A percentile compares a stretch with the other conserved stretches of the same genome.
These are phyloP conservation scores for Penicillium fimorum DNA, from an alignment of 495 filamentous ascomycete species.

Conservation along the genomic window DNA sequence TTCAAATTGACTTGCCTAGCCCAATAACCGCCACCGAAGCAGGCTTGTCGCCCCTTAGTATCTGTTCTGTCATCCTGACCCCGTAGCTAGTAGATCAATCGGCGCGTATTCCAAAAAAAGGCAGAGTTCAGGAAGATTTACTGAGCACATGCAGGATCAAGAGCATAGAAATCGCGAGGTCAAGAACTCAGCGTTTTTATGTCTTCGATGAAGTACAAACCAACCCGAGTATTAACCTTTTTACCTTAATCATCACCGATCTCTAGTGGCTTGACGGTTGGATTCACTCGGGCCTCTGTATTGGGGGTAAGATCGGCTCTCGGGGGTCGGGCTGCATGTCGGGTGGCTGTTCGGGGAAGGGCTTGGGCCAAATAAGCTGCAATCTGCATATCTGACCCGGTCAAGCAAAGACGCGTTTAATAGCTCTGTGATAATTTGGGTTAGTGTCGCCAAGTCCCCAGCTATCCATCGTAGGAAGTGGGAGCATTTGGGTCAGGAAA, in stretches of 20 bases:
- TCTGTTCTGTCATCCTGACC: neutral
- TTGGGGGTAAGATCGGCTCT: neutral
- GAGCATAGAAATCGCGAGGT: neutral
- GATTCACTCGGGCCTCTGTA: neutral
- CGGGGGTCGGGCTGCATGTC: constrained; percentile 2
- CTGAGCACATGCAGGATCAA: too few species aligned
- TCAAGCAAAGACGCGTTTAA: too few species aligned
- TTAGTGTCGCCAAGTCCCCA: too few species aligned
- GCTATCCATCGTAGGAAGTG: too few species aligned
- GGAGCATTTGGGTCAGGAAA: too few species aligned
- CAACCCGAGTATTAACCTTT: neutral
- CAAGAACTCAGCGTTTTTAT: neutral
- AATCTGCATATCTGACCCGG: too few species aligned
- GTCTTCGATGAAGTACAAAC: neutral
- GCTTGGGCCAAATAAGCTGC: neutral
- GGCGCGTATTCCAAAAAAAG: too few species aligned
- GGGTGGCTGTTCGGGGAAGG: neutral
- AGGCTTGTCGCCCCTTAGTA: neutral
- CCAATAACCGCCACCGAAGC: constrained; percentile 1
- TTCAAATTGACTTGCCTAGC: neutral
- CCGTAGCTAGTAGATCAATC: too few species aligned
- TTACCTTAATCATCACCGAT: neutral
- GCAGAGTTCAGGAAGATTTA: too few species aligned
- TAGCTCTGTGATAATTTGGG: too few species aligned
- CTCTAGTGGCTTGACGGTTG: neutral